Evolutionary conservation across 352 stramenopile genomes (phyloP).

Genomic region (Globisporangium abappressorium): DNA sequence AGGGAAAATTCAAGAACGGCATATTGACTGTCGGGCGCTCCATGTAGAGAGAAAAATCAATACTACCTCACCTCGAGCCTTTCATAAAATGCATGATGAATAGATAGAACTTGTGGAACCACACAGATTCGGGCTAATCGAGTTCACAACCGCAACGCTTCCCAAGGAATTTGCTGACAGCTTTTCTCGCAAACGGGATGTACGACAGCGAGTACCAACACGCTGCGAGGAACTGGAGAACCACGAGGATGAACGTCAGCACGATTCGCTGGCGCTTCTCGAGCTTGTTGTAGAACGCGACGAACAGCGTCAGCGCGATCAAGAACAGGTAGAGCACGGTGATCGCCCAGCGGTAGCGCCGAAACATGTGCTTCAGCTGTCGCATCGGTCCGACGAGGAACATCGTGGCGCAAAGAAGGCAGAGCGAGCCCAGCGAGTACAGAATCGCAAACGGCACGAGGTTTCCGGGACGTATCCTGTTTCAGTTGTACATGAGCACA

Average conservation of each 20-base stretch:
- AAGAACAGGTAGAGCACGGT: conserved; percentile 48
- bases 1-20: conserved; percentile 71
- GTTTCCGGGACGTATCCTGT: conserved; percentile 16
- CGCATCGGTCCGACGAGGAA: conserved; percentile 39
- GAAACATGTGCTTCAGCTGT: conserved; percentile 70
- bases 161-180: conserved; percentile 13
- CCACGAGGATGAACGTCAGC: conserved; percentile 51
- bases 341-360: conserved; percentile 34
- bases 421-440: conserved; percentile 58
- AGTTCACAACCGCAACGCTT: conserved; percentile 8
- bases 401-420: conserved; percentile 27
- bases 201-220: conserved; percentile 80
- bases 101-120: conserved; percentile 6
- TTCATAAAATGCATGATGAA: not conserved
- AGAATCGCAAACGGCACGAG: conserved; percentile 31
- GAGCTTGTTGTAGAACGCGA: conserved; percentile 32
- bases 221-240: conserved; percentile 70
- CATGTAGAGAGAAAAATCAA: conserved; percentile 14
- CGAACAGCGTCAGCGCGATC: conserved; percentile 37
- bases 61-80: not conserved
- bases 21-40: conserved; percentile 59
- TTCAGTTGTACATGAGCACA: not conserved
- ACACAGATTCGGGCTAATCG: not conserved
- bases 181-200: conserved; percentile 72
- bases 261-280: conserved; percentile 23